phyloP scores from a whole-genome alignment of 169 alveolate species.

The Pseudocohnilembus persalinus region DNA sequence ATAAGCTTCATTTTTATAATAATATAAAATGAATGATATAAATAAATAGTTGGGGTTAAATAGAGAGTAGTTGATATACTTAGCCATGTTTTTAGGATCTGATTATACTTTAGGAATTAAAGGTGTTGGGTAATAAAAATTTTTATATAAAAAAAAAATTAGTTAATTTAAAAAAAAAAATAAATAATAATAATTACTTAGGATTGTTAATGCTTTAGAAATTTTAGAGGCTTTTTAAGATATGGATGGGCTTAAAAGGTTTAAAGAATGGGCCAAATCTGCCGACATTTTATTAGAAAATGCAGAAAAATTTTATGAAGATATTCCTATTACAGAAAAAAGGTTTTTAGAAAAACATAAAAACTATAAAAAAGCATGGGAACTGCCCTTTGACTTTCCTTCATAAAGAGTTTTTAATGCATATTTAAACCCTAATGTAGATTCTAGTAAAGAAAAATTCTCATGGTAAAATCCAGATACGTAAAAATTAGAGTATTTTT shows the following conservation, averaged over 20 bases:
- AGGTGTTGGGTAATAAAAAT: slow-evolving; percentile 59
- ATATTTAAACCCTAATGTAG: slow-evolving; percentile 52
- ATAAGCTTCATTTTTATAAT: neutral
- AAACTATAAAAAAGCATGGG: slow-evolving; percentile 66
- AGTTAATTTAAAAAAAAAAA: too few relatives aligned
- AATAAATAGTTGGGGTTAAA: slow-evolving; percentile 51
- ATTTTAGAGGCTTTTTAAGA: slow-evolving; percentile 39
- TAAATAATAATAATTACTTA: too few relatives aligned
- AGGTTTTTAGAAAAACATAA: slow-evolving; percentile 52
- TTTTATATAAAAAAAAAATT: too few relatives aligned
- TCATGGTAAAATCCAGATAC: slow-evolving; percentile 61
- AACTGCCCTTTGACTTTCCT: slow-evolving; percentile 65
- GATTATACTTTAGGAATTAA: slow-evolving; percentile 72
- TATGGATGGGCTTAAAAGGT: slow-evolving; percentile 40
- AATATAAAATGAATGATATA: slow-evolving; percentile 42
- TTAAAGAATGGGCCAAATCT: slow-evolving; percentile 51
- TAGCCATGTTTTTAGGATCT: slow-evolving; percentile 65
- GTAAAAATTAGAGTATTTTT: slow-evolving; percentile 39
- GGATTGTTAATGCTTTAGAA: slow-evolving; percentile 59
- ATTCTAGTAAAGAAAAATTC: slow-evolving; percentile 41
- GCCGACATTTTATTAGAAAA: slow-evolving; percentile 42
- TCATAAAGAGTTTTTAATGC: slow-evolving; percentile 44
- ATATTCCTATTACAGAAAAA: slow-evolving; percentile 38
- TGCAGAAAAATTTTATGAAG: slow-evolving; percentile 34
- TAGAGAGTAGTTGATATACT: slow-evolving; percentile 52